These are phyloP conservation scores for Candida ovalis DNA, from an alignment of 805 yeast genomes.

Conservation along the genomic window DNA sequence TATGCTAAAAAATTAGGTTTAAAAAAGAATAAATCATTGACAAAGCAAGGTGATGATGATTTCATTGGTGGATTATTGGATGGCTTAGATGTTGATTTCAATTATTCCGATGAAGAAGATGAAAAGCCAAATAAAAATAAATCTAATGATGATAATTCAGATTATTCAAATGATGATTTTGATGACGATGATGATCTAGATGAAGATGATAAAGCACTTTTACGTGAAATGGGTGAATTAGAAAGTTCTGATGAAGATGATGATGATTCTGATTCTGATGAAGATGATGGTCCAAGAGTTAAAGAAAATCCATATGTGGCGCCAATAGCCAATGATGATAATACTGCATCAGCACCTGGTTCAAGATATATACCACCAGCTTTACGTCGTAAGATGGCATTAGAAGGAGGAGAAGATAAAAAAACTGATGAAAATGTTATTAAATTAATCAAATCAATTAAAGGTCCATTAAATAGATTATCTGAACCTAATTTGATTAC, in stretches of 20 bases:
- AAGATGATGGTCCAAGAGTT: slow-evolving; percentile 29
- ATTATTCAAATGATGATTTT: slow-evolving; percentile 25
- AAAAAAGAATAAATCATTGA: slow-evolving; percentile 48
- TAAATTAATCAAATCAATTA: slow-evolving; percentile 58
- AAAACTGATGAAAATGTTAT: slow-evolving; percentile 41
- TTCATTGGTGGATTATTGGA: slow-evolving; percentile 79
- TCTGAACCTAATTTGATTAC: slow-evolving; percentile 79
- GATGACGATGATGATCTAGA: slow-evolving; percentile 30
- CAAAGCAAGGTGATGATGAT: slow-evolving; percentile 62
- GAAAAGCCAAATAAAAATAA: background rate
- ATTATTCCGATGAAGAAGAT: slow-evolving; percentile 4
- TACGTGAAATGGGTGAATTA: slow-evolving; percentile 31
- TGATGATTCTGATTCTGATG: slow-evolving; percentile 19
- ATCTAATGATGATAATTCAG: slow-evolving; percentile 11
- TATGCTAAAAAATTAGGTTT: slow-evolving; percentile 81
- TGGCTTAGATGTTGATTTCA: slow-evolving; percentile 56
- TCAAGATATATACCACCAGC: slow-evolving; percentile 84
- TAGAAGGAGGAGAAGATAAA: slow-evolving; percentile 23
- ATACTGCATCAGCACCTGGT: slow-evolving; percentile 23
- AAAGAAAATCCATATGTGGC: slow-evolving; percentile 77
- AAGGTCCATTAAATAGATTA: slow-evolving; percentile 82
- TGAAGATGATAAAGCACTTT: slow-evolving; percentile 28
- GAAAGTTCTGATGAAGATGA: slow-evolving; percentile 21
- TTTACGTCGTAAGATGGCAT: slow-evolving; percentile 50
- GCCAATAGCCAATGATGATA: slow-evolving; percentile 34